Conservation (phyloP, 257 asterid species). For the Solanum pinnatisectum region DNA sequence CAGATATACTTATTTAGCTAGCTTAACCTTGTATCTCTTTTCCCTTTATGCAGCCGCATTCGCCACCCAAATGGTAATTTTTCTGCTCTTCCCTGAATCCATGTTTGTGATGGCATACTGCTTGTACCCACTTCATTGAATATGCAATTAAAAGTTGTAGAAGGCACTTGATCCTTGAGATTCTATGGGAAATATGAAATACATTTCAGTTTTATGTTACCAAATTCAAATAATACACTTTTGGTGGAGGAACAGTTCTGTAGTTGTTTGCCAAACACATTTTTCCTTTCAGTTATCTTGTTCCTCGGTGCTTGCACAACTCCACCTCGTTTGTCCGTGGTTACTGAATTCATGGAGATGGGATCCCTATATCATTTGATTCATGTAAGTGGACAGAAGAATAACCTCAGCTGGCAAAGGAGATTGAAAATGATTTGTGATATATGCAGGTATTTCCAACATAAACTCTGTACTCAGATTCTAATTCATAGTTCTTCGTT, state of each 20-base stretch:
- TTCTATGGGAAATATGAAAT: background rate
- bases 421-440: slow-evolving; percentile 78
- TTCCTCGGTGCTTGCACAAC: slow-evolving; percentile 89
- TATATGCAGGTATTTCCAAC: slow-evolving; percentile 63
- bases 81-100: slow-evolving; percentile 7
- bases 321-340: slow-evolving; percentile 83
- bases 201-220: background rate
- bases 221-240: background rate
- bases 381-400: slow-evolving; percentile 74
- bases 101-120: background rate
- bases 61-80: slow-evolving; percentile 94
- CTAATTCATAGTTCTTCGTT: background rate
- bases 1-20: slow-evolving; percentile 4
- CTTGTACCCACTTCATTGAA: background rate
- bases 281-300: slow-evolving; percentile 57
- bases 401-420: slow-evolving; percentile 86
- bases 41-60: slow-evolving; percentile 58
- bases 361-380: slow-evolving; percentile 80
- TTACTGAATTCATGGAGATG: slow-evolving; percentile 92
- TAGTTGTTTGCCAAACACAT: background rate
- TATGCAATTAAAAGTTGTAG: background rate
- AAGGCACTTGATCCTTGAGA: background rate
- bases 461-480: background rate
- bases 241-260: background rate
- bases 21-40: slow-evolving; percentile 18